These are phyloP conservation scores for Vanderwaltozyma tropicalis DNA, from an alignment of 805 yeast species.

Conservation along the genomic window DNA sequence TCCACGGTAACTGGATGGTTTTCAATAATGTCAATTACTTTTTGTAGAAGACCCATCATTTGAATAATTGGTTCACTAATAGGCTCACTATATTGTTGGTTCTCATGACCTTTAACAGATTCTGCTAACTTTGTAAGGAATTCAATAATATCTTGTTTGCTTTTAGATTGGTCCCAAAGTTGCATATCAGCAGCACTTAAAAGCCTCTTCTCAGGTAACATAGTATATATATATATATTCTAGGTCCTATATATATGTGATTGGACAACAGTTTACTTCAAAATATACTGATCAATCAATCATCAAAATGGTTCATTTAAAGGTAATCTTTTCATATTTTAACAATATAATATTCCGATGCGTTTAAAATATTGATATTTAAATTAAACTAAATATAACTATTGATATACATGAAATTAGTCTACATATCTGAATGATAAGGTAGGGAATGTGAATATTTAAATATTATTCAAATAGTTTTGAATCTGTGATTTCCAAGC, in stretches of 20 bases:
- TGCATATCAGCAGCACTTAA: slow-evolving; percentile 49
- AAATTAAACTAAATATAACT: no score
- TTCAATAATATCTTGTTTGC: slow-evolving; percentile 39
- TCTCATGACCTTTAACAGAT: slow-evolving; percentile 51
- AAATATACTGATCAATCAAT: no score
- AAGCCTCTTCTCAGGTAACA: slow-evolving; percentile 37
- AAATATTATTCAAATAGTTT: no score
- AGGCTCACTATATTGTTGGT: slow-evolving; percentile 37
- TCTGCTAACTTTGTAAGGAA: slow-evolving; percentile 52
- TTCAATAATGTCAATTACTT: slow-evolving; percentile 37
- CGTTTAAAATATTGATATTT: no score
- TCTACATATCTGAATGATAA: no score
- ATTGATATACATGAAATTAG: no score
- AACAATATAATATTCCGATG: no score
- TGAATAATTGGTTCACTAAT: slow-evolving; percentile 28
- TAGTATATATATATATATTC: neutral
- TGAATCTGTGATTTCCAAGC: no score
- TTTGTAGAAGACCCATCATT: slow-evolving; percentile 35
- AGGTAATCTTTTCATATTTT: no score
- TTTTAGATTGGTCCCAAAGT: slow-evolving; percentile 43
- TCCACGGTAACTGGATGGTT: slow-evolving; percentile 58
- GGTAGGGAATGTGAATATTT: no score
- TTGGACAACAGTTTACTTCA: neutral
- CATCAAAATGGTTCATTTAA: no score
- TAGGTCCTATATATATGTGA: neutral